Evolutionary conservation across 768 basidiomycete genomes (phyloP).

Genomic region (Mycena epipterygia): DNA sequence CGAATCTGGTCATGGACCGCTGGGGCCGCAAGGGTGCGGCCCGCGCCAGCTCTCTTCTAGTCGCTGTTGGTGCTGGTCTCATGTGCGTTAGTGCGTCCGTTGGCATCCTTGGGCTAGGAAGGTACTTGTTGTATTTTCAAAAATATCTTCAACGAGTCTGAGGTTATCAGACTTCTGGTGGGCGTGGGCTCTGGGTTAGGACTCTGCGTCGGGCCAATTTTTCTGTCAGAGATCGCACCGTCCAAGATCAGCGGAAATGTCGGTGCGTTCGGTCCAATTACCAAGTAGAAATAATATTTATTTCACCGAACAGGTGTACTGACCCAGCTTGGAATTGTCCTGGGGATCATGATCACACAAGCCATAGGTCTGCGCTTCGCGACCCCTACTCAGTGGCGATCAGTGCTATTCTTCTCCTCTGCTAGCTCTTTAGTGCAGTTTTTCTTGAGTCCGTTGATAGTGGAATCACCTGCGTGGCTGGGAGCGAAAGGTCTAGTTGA

Average conservation of each 20-base stretch:
- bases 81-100: constrained; percentile 76
- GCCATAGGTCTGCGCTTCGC: constrained; percentile 78
- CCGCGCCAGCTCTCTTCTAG: constrained; percentile 67
- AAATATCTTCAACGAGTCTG: neutral
- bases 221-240: constrained; percentile 89
- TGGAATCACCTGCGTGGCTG: constrained; percentile 84
- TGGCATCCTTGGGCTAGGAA: constrained; percentile 70
- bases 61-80: constrained; percentile 71
- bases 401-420: constrained; percentile 75
- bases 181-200: constrained; percentile 83
- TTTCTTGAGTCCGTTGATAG: constrained; percentile 63
- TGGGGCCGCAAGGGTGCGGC: constrained; percentile 80
- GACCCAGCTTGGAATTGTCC: constrained; percentile 85
- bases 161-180: constrained; percentile 64
- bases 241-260: constrained; percentile 79
- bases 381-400: constrained; percentile 78
- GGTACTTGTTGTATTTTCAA: constrained; percentile 57
- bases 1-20: constrained; percentile 78
- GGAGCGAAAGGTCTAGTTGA: constrained; percentile 61
- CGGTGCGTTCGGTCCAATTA: constrained; percentile 56
- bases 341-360: constrained; percentile 92
- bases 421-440: constrained; percentile 70
- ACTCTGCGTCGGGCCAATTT: constrained; percentile 86
- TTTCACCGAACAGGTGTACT: constrained; percentile 69
- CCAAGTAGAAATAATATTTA: neutral